Percentiles rank a stretch among this genome's conserved stretches.
Conservation (phyloP, 1,284 basidiomycete genomes). For the Papiliotrema fonsecae region DNA sequence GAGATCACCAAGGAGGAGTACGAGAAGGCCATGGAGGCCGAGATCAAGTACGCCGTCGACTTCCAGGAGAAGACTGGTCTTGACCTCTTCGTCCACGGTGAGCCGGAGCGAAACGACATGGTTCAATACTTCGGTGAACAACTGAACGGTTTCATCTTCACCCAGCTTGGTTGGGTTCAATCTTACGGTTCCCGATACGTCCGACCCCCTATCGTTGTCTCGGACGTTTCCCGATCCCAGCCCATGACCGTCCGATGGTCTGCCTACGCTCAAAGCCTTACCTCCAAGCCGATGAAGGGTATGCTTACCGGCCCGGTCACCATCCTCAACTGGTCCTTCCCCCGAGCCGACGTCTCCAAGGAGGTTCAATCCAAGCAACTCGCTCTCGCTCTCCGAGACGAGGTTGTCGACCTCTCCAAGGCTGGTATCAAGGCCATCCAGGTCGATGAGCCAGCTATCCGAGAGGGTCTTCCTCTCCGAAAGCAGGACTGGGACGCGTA, state of each 20-base stretch:
- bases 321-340: conserved; percentile 99
- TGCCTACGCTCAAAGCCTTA: conserved; percentile 91
- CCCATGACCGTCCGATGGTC: conserved; percentile 99
- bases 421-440: conserved; percentile 97
- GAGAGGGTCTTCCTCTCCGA: conserved; percentile 96
- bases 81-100: conserved; percentile 97
- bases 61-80: conserved; percentile 97
- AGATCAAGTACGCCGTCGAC: conserved; percentile 87
- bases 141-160: conserved; percentile 80
- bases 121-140: conserved; percentile 99
- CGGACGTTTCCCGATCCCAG: conserved; percentile 87
- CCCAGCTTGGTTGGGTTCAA: conserved; percentile 97
- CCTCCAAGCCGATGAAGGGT: conserved; percentile 96
- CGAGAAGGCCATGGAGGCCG: conserved; percentile 97
- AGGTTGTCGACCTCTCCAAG: conserved; percentile 95
- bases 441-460: conserved; percentile 97
- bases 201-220: conserved; percentile 97
- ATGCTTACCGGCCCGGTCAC: conserved; percentile 97
- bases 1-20: conserved; percentile 86
- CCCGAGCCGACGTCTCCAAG: conserved; percentile 93
- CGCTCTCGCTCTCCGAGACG: conserved; percentile 95
- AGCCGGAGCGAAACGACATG: conserved; percentile 99
- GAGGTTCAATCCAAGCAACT: conserved; percentile 98
- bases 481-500: conserved; percentile 91
- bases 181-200: conserved; percentile 86